These are phyloP conservation scores for Verbascum thapsus DNA, from an alignment of 257 asterid genomes.

Conservation along the genomic window DNA sequence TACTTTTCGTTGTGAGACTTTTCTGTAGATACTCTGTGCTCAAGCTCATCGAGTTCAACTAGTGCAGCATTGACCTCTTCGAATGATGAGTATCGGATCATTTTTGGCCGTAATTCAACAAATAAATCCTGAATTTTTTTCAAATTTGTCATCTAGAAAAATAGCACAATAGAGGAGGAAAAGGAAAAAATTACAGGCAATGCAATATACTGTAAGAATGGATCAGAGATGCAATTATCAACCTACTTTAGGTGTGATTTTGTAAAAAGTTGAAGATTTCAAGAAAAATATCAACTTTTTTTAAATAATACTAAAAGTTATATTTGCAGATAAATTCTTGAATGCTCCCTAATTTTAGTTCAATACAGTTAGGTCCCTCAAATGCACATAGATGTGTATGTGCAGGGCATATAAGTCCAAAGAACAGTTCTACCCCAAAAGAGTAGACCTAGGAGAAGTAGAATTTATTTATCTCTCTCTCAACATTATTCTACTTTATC, in stretches of 20 bases:
- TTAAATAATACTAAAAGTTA: too few relatives aligned
- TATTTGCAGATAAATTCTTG: too few relatives aligned
- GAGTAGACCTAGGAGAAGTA: too few relatives aligned
- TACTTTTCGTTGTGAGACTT: conserved; percentile 65
- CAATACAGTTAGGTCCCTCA: too few relatives aligned
- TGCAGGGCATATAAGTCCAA: too few relatives aligned
- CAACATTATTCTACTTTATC: too few relatives aligned
- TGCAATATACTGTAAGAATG: not conserved
- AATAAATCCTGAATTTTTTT: conserved; percentile 72
- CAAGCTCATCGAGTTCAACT: conserved; percentile 85
- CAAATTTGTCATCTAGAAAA: conserved; percentile 11
- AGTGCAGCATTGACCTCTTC: conserved; percentile 85
- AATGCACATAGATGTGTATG: too few relatives aligned
- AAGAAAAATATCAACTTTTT: too few relatives aligned
- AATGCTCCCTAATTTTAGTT: too few relatives aligned
- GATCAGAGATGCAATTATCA: conserved; percentile 7
- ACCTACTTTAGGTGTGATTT: not conserved
- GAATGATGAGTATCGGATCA: conserved; percentile 76
- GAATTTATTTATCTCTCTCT: too few relatives aligned
- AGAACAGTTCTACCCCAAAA: too few relatives aligned
- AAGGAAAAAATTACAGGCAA: conserved; percentile 21
- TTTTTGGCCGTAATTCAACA: conserved; percentile 89
- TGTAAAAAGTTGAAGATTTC: too few relatives aligned
- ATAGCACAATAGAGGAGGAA: conserved; percentile 5
- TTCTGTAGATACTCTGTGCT: conserved; percentile 67